Percentiles rank a stretch among this genome's conserved stretches.
phyloP scores from a whole-genome alignment of 257 asterid species.

The Lycium barbarum region DNA sequence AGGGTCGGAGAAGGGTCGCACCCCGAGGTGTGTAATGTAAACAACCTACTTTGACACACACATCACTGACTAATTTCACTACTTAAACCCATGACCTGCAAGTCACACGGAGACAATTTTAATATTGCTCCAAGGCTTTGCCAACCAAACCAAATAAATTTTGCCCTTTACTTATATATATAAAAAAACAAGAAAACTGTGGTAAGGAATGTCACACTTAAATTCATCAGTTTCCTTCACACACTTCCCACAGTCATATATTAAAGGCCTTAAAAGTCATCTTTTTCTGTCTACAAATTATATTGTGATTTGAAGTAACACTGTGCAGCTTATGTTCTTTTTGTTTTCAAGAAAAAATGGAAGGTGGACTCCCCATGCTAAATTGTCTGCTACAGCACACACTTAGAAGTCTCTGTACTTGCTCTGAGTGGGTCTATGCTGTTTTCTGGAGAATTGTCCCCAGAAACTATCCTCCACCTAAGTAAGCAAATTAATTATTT shows the following conservation, averaged over 20 bases:
- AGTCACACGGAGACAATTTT: background rate
- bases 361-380: conserved; percentile 73
- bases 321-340: conserved; percentile 32
- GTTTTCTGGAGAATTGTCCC: conserved; percentile 89
- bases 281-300: conserved; percentile 40
- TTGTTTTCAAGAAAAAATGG: conserved; percentile 55
- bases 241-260: conserved; percentile 33
- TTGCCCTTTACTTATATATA: background rate
- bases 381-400: conserved; percentile 83
- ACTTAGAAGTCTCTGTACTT: conserved; percentile 72
- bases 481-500: conserved; percentile 48
- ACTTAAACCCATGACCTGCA: background rate
- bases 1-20: too few relatives aligned
- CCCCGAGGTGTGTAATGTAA: background rate
- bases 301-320: conserved; percentile 41
- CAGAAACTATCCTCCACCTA: conserved; percentile 87
- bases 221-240: conserved; percentile 29
- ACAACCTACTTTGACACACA: background rate
- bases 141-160: background rate
- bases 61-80: background rate
- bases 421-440: conserved; percentile 75
- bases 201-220: conserved; percentile 14
- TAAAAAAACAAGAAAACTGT: background rate
- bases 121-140: background rate
- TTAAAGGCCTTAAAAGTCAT: background rate